These are phyloP conservation scores for Atkinsonella hypoxylon DNA, from an alignment of 2,329 filamentous ascomycete species.

Conservation along the genomic window DNA sequence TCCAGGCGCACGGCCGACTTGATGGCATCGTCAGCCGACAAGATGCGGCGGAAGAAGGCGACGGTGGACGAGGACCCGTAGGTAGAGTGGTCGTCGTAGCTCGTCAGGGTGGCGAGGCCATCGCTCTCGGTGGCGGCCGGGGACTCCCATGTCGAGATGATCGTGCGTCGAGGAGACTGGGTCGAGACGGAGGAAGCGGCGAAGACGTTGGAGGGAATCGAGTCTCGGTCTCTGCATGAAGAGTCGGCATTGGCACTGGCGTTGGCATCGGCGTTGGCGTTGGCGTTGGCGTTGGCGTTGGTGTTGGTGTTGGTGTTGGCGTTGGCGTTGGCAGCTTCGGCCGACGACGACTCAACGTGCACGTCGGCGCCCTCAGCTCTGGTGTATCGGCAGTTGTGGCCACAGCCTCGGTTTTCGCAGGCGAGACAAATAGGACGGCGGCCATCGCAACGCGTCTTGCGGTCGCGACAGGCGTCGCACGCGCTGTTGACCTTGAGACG, in stretches of 20 bases:
- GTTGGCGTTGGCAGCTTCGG: no score
- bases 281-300: neutral
- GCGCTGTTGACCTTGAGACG: slow-evolving; percentile 3
- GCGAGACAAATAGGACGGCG: slow-evolving; percentile 1
- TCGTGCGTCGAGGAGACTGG: neutral
- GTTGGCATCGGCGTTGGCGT: neutral
- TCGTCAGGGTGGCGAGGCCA: slow-evolving; percentile 3
- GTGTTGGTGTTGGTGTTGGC: no score
- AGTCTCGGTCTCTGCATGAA: neutral
- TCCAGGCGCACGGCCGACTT: neutral
- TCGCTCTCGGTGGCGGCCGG: slow-evolving; percentile 2
- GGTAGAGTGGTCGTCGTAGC: slow-evolving; percentile 3
- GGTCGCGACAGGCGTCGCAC: slow-evolving; percentile 2
- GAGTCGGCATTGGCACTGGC: neutral
- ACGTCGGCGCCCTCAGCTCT: neutral
- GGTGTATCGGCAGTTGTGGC: slow-evolving; percentile 1
- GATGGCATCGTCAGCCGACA: slow-evolving; percentile 1
- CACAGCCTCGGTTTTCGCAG: slow-evolving; percentile 2
- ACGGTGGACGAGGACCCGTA: slow-evolving; percentile 4
- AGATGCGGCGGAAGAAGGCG: slow-evolving; percentile 2
- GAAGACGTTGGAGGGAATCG: neutral
- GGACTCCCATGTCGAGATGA: neutral
- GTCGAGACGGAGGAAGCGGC: neutral
- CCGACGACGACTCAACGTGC: neutral
- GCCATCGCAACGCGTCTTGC: slow-evolving; percentile 4